Base-by-base conservation (phyloP, 176 grass and related monocot species). In the Paspalum notatum region DNA sequence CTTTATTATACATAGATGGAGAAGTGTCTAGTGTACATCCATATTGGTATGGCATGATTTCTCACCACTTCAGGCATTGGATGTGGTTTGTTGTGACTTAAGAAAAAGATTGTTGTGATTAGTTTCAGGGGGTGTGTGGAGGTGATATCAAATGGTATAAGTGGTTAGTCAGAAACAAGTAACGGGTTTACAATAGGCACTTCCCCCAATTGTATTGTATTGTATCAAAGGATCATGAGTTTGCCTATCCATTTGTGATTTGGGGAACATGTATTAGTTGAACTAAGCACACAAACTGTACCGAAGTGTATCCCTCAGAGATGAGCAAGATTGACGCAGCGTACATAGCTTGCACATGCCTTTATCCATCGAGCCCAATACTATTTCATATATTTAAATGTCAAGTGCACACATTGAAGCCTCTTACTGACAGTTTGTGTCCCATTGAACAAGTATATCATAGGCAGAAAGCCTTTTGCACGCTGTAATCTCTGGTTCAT, bases 341-440 rank as follows among this genome's bases (percentile, higher is more conserved):
- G 2, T 39, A 18, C 8, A 0, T 39, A 76, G 13, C 85, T 45
- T 21, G 71, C 63, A 54, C 37, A 62, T 50, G 50, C 25, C 21
- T 76, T 74, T 17, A 47, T 9, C 26, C 46, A 78, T 65, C 18
- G 44, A 25, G 39, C 14, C 21, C 38, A 43, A 37, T 46, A 49
- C 64, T 70, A 27, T 54, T 43, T 47, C 13, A 17, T 61, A 39
- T 38, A 20, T 32, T 62, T n/a, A 17, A 10, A 21, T 56, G 58
- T 63, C 17, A 68, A 82, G 64, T 71, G 46, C 78, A 21, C 14
- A 46, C 17, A 69, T 55, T 64, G 39, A 21, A 55, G 46, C 56
- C 45, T 46, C 12, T 0, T 71, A 42, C 47, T 66, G 7, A 37
- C 18, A 6, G 22, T 61, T 44, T 69, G 63, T 32, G 42, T 75